These are phyloP conservation scores for Brettanomyces bruxellensis DNA, from an alignment of 805 yeast species.

Conservation along the genomic window DNA sequence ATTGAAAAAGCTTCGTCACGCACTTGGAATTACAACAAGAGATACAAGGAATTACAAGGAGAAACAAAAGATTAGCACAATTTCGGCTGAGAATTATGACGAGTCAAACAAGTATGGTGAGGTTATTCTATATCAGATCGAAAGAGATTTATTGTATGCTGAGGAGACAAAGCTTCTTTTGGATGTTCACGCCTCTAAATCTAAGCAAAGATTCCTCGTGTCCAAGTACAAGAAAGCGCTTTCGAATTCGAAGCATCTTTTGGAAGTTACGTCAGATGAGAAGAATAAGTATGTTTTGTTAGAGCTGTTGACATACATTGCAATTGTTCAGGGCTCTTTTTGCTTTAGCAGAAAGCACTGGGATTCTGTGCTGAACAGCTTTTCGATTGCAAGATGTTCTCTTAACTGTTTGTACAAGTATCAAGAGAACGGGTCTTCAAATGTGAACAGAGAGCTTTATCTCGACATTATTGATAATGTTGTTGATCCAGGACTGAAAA, in stretches of 20 bases:
- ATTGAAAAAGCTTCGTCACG: slow-evolving; percentile 56
- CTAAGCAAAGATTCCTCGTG: slow-evolving; percentile 41
- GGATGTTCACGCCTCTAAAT: slow-evolving; percentile 41
- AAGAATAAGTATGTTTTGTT: slow-evolving; percentile 21
- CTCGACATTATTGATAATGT: slow-evolving; percentile 46
- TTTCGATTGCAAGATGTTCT: slow-evolving; percentile 53
- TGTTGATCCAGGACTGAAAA: slow-evolving; percentile 57
- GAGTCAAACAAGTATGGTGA: slow-evolving; percentile 45
- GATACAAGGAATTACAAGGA: slow-evolving; percentile 55
- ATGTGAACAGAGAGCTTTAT: slow-evolving; percentile 30
- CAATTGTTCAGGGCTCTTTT: slow-evolving; percentile 28
- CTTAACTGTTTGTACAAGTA: slow-evolving; percentile 41
- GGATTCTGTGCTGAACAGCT: slow-evolving; percentile 39
- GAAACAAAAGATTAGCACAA: slow-evolving; percentile 37
- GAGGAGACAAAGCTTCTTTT: slow-evolving; percentile 49
- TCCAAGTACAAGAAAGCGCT: slow-evolving; percentile 64
- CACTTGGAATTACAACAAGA: slow-evolving; percentile 50
- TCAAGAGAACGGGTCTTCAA: slow-evolving; percentile 13
- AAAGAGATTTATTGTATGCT: slow-evolving; percentile 66
- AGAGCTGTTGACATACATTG: slow-evolving; percentile 29
- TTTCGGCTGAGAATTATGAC: slow-evolving; percentile 41
- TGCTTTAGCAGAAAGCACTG: slow-evolving; percentile 48
- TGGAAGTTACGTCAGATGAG: slow-evolving; percentile 33
- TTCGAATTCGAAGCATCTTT: slow-evolving; percentile 33
- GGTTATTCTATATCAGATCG: slow-evolving; percentile 58